These are phyloP conservation scores for Xylaria sp. DNA, from an alignment of 2,329 filamentous ascomycete genomes.

Conservation along the genomic window DNA sequence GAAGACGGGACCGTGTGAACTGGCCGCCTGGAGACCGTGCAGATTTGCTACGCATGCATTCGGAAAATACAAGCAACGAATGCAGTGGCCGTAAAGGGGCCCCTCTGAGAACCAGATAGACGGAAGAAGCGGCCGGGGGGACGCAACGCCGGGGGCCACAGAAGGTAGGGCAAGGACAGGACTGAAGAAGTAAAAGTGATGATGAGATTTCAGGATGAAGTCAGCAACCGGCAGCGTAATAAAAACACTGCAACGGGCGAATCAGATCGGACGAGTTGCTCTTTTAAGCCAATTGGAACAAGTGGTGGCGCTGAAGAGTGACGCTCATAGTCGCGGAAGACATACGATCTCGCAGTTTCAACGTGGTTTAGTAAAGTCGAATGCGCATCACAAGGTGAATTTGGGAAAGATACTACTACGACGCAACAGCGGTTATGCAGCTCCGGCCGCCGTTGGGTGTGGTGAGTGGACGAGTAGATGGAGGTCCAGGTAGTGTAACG, in stretches of 20 bases:
- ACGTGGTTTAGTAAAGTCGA: slow-evolving; percentile 23
- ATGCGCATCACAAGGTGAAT: slow-evolving; percentile 30
- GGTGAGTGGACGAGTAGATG: slow-evolving; percentile 26
- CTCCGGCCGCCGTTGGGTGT: slow-evolving; percentile 34
- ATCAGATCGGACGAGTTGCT: slow-evolving; percentile 27
- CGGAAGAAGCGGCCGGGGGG: slow-evolving; percentile 26
- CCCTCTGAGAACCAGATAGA: slow-evolving; percentile 15
- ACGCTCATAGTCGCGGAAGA: slow-evolving; percentile 24
- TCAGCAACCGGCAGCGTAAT: slow-evolving; percentile 25
- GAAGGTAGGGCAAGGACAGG: slow-evolving; percentile 1
- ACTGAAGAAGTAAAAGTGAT: slow-evolving; percentile 22
- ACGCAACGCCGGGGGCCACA: slow-evolving; percentile 28
- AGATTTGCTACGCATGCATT: slow-evolving; percentile 31
- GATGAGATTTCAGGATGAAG: slow-evolving; percentile 29
- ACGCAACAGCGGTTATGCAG: slow-evolving; percentile 38
- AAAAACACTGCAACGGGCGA: slow-evolving; percentile 27
- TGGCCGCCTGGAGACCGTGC: slow-evolving; percentile 27
- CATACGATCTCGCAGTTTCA: slow-evolving; percentile 29
- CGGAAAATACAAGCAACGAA: slow-evolving; percentile 25
- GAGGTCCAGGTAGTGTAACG: slow-evolving; percentile 29
- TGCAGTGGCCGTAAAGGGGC: slow-evolving; percentile 14
- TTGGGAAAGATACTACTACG: slow-evolving; percentile 27
- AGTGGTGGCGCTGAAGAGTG: slow-evolving; percentile 35
- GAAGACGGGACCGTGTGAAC: slow-evolving; percentile 31
- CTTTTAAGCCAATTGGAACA: slow-evolving; percentile 35